These are phyloP conservation scores for Saccharomycopsis sp. DNA, from an alignment of 805 yeast genomes.

Conservation along the genomic window DNA sequence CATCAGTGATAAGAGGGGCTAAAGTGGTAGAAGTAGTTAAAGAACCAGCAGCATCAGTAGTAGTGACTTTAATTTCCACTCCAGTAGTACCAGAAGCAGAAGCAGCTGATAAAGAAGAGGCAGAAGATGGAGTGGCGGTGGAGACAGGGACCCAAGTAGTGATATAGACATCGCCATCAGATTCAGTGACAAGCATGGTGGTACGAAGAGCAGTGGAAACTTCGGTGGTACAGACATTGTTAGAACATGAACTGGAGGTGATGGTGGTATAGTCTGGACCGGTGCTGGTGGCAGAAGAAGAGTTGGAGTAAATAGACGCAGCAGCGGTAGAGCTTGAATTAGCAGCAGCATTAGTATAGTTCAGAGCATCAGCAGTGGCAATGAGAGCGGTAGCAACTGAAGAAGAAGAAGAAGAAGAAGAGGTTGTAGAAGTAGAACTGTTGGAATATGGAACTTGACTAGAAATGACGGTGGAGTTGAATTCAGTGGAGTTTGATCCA, in stretches of 20 bases:
- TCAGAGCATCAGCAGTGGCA: neutral
- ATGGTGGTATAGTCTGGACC: constrained; percentile 5
- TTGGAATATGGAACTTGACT: neutral
- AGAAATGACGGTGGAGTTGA: constrained; percentile 1
- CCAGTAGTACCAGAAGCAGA: constrained; percentile 1
- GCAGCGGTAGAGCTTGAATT: constrained; percentile 1
- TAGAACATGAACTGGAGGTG: constrained; percentile 8
- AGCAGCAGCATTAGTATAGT: neutral
- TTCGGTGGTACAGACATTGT: constrained; percentile 12
- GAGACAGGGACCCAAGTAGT: constrained; percentile 17
- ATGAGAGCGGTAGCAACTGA: neutral
- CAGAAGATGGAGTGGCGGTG: constrained; percentile 9
- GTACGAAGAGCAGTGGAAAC: constrained; percentile 12
- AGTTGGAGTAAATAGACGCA: neutral
- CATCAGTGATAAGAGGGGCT: constrained; percentile 3
- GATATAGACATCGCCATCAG: constrained; percentile 11
- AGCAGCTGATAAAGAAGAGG: constrained; percentile 16
- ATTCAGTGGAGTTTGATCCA: neutral
- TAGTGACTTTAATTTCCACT: constrained; percentile 6
- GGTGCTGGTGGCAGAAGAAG: constrained; percentile 1
- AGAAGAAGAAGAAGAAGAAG: neutral
- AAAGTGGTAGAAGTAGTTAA: constrained; percentile 1
- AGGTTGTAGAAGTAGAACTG: neutral
- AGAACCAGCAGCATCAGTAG: constrained; percentile 7
- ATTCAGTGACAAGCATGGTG: constrained; percentile 13